Evolutionary conservation across 2,329 filamentous ascomycete species (phyloP).

Genomic region (Passalora sequoiae): DNA sequence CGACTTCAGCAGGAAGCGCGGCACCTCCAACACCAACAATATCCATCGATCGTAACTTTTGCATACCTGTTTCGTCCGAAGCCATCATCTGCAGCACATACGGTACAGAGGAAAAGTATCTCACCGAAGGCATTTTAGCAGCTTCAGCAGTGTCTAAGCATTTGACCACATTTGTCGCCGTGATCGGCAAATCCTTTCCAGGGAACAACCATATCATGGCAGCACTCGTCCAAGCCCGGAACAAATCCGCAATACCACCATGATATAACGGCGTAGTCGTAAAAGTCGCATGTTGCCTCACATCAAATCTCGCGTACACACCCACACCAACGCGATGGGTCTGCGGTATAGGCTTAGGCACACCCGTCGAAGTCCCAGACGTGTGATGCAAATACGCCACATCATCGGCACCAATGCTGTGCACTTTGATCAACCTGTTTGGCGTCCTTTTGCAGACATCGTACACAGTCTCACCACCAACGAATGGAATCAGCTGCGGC

Average conservation of each 20-base stretch:
- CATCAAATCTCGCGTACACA: slow-evolving; percentile 48
- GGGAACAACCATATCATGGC: slow-evolving; percentile 61
- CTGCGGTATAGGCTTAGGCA: slow-evolving; percentile 60
- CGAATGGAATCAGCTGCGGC: slow-evolving; percentile 16
- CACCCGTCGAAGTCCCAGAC: slow-evolving; percentile 59
- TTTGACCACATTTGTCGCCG: slow-evolving; percentile 48
- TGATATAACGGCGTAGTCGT: slow-evolving; percentile 63
- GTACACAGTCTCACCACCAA: slow-evolving; percentile 6
- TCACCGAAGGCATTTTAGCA: slow-evolving; percentile 36
- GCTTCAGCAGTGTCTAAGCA: slow-evolving; percentile 42
- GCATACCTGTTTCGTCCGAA: slow-evolving; percentile 40
- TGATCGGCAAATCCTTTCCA: slow-evolving; percentile 52
- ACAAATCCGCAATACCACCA: slow-evolving; percentile 59
- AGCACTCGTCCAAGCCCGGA: slow-evolving; percentile 57
- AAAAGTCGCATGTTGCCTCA: slow-evolving; percentile 48
- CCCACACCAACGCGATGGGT: slow-evolving; percentile 52
- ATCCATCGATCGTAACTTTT: slow-evolving; percentile 48
- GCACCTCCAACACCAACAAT: slow-evolving; percentile 62
- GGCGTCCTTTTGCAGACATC: slow-evolving; percentile 1
- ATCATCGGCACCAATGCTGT: slow-evolving; percentile 32
- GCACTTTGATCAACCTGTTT: neutral
- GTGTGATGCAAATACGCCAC: slow-evolving; percentile 59
- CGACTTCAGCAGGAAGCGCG: slow-evolving; percentile 50
- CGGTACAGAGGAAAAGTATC: slow-evolving; percentile 60
- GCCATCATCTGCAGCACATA: slow-evolving; percentile 54